Evolutionary conservation across 2,329 filamentous ascomycete species (phyloP), one percentile per base, ranked within the genome.

Genomic region (Magnaporthiopsis rhizophila): DNA sequence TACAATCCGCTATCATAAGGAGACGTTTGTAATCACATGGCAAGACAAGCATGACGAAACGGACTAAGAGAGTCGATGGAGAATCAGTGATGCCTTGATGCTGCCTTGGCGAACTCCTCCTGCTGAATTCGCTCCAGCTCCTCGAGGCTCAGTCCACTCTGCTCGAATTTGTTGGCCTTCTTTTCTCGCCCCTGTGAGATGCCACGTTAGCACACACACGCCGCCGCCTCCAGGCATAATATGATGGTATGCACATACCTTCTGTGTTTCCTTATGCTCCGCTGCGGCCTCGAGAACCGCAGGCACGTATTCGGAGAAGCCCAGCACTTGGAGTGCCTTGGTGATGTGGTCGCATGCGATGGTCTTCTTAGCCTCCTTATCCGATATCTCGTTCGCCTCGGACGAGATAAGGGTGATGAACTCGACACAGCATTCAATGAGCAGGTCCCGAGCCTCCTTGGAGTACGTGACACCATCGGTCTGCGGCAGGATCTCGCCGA

Each of bases 361-460:
- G 4, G 95, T 99, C 84, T 99, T 99, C 81, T 99, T 99, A 62
- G 93, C 92, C 73, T 99, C 95, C 77, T 97, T 97, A 76, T 99
- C 95, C 15, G 93, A 96, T 68, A 99, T 99, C 72, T 99, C 95
- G 77, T 99, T 99, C 67, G 95, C 95, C 79, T 99, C 94, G 61
- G 92, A 96, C n/a, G 93, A 97, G 70, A 99, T 90, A 72, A 99
- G 86, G 24, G 95, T 98, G 76, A 99, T 97, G 77, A 99, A 99
- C 77, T 99, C 95, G 72, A 99, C 94, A 73, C 95, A 99, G 80
- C 95, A 98, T 80, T 98, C 95, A 72, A 99, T 99, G 63, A 99
- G 83, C 3, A 98, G 83, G 73, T 99, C 95, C 66, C 95, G 89
- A 15, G 94, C 93, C 72, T 99, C 95, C 75, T 97, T 97, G 58